Percentiles rank a stretch among this genome's conserved stretches.
Evolutionary conservation across 1,139 yeast species (phyloP).

Genomic region (Hansenula sp.): DNA sequence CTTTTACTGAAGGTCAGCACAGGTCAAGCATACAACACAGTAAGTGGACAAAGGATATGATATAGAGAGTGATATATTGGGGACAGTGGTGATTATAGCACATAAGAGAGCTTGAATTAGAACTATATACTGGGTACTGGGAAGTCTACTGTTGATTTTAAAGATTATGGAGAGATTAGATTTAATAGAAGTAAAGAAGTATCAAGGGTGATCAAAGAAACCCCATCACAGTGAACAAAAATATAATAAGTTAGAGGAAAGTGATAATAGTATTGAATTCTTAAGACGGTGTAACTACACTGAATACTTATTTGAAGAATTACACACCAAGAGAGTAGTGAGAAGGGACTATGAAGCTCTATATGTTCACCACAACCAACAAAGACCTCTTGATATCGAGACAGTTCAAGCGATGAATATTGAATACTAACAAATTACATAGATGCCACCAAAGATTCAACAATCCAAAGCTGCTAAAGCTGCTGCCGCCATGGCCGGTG

Average conservation of each 20-base stretch:
- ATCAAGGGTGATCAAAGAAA: slow-evolving; percentile 3
- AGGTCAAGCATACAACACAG: slow-evolving; percentile 2
- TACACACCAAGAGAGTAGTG: no score
- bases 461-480: slow-evolving; percentile 99
- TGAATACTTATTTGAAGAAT: no score
- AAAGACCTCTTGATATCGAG: no score
- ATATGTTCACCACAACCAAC: no score
- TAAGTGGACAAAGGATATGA: not conserved
- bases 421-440: slow-evolving; percentile 35
- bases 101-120: not conserved
- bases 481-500: slow-evolving; percentile 99
- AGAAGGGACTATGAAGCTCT: no score
- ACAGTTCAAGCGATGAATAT: not conserved
- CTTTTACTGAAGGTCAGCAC: not conserved
- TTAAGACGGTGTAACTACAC: no score
- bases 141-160: no score
- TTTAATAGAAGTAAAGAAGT: no score
- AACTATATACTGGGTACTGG: not conserved
- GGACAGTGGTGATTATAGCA: not conserved
- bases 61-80: not conserved
- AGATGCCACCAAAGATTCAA: slow-evolving; percentile 99
- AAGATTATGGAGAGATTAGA: no score
- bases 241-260: no score
- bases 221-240: no score
- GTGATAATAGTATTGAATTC: no score